Percentiles rank a stretch among this genome's conserved stretches.
Conservation (phyloP, 495 filamentous ascomycete genomes). For the Aspergillus bertholletiae region DNA sequence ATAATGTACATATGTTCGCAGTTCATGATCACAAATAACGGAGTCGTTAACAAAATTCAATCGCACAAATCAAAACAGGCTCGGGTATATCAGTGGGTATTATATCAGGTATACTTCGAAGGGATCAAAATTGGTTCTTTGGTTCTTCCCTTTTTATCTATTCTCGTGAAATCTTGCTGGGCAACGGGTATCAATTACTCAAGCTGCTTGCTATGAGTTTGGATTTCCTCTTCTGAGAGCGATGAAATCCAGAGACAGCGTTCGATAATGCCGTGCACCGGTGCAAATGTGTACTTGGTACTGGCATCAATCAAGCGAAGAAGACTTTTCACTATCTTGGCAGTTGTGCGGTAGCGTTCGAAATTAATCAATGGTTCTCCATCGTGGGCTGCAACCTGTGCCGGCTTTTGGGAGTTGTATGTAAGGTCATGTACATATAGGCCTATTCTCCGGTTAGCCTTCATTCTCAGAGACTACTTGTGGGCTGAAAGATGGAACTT, state of each 20-base stretch:
- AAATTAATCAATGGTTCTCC: constrained; percentile 86
- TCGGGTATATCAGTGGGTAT: constrained; percentile 4
- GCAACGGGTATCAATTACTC: constrained; percentile 28
- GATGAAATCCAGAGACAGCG: constrained; percentile 94
- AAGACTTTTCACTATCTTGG: constrained; percentile 89
- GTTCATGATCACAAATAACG: neutral
- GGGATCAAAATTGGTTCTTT: neutral
- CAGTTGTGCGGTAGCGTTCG: constrained; percentile 85
- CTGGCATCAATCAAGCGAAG: constrained; percentile 90
- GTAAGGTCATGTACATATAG: constrained; percentile 96
- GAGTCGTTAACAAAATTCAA: neutral
- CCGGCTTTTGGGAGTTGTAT: constrained; percentile 87
- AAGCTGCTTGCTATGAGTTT: constrained; percentile 50
- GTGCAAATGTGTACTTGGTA: constrained; percentile 78
- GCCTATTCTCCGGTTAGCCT: constrained; percentile 33
- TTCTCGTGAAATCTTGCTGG: neutral
- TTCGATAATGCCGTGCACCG: constrained; percentile 82
- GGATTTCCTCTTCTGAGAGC: constrained; percentile 80
- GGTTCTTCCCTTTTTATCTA: neutral
- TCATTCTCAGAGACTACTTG: neutral
- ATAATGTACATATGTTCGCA: neutral
- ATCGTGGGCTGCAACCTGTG: constrained; percentile 54
- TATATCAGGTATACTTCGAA: neutral
- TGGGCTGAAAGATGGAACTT: constrained; percentile 27
- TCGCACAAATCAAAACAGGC: neutral